Conservation (phyloP, 2,329 filamentous ascomycete species). For the Mycocentrospora acerina region DNA sequence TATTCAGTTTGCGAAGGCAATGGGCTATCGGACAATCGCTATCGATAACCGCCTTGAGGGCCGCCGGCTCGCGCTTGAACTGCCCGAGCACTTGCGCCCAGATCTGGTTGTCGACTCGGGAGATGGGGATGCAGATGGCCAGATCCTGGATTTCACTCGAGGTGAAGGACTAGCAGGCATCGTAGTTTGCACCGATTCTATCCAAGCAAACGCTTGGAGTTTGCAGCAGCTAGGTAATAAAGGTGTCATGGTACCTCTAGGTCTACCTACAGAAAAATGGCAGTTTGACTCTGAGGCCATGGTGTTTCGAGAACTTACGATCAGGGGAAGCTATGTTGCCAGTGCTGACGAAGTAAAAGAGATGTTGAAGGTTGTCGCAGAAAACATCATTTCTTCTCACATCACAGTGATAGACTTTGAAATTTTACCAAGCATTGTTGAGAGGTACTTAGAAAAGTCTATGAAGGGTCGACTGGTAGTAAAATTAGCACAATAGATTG, state of each 20-base stretch:
- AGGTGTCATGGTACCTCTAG: constrained; percentile 27
- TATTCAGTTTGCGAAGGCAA: constrained; percentile 63
- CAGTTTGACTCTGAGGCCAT: constrained; percentile 27
- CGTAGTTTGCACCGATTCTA: constrained; percentile 29
- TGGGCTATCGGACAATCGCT: constrained; percentile 24
- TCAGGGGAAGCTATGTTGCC: constrained; percentile 28
- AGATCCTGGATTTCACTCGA: constrained; percentile 15
- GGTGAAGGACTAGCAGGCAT: constrained; percentile 27
- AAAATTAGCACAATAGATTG: constrained; percentile 10
- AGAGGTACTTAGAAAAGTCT: constrained; percentile 18
- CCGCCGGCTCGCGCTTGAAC: constrained; percentile 18
- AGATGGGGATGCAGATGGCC: constrained; percentile 12
- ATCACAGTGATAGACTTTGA: constrained; percentile 23
- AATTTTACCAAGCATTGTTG: constrained; percentile 21
- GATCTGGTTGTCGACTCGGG: constrained; percentile 22
- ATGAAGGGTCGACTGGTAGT: constrained; percentile 29
- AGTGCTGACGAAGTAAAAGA: constrained; percentile 23
- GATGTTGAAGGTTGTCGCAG: constrained; percentile 26
- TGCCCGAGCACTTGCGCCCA: constrained; percentile 16
- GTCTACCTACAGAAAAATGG: constrained; percentile 26
- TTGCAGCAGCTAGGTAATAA: constrained; percentile 22
- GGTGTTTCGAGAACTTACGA: constrained; percentile 26
- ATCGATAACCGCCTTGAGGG: constrained; percentile 29
- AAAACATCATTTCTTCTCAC: constrained; percentile 22
- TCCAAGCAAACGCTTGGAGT: constrained; percentile 25